These are phyloP conservation scores for Debaryomyces maramus DNA, from an alignment of 805 yeast species.

Conservation along the genomic window DNA sequence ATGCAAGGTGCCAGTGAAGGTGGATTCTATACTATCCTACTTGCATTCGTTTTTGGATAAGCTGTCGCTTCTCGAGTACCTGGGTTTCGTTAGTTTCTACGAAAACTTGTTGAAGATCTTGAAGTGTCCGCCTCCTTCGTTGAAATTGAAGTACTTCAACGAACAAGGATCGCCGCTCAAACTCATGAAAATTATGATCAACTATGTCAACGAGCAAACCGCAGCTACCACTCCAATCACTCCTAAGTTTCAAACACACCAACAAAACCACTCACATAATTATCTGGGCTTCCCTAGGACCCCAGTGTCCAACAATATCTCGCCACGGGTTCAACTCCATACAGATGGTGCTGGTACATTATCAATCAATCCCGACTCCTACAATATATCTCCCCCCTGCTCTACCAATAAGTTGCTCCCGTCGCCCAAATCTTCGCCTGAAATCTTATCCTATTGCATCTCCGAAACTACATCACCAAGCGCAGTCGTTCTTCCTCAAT, in stretches of 20 bases:
- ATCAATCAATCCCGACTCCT: not conserved
- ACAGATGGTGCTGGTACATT: constrained; percentile 1
- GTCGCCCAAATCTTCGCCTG: constrained; percentile 1
- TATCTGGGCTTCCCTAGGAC: constrained; percentile 21
- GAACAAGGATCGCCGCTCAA: constrained; percentile 29
- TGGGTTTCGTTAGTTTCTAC: constrained; percentile 18
- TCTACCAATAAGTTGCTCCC: constrained; percentile 1
- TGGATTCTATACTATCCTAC: constrained; percentile 19
- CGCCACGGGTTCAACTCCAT: constrained; percentile 12
- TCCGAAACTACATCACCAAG: not conserved
- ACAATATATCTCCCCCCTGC: not conserved
- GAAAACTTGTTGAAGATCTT: constrained; percentile 36
- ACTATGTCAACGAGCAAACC: constrained; percentile 27
- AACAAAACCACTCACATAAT: constrained; percentile 11
- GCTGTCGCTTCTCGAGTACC: constrained; percentile 19
- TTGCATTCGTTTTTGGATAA: constrained; percentile 17
- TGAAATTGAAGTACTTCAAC: constrained; percentile 46
- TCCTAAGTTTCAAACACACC: constrained; percentile 20
- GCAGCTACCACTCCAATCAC: constrained; percentile 26
- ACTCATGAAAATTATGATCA: constrained; percentile 37
- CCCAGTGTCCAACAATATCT: constrained; percentile 25
- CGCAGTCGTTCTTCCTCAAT: constrained; percentile 5
- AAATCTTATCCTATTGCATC: not conserved
- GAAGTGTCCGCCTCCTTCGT: constrained; percentile 47
- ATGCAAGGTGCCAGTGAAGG: constrained; percentile 32